Conservation (phyloP, 441 rosid genomes). For the Erodium texanum region DNA sequence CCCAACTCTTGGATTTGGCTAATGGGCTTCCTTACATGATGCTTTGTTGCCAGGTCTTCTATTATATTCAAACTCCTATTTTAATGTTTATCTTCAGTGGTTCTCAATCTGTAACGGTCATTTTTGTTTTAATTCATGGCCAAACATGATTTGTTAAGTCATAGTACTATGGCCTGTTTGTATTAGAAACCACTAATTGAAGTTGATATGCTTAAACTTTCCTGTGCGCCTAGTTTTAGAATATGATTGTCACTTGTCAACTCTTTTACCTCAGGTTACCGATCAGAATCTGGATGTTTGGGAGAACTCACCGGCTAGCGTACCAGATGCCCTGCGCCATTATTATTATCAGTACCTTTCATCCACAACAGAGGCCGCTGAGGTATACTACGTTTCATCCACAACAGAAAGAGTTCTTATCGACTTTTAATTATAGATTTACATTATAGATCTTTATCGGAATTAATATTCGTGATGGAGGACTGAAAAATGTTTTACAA, state of each 20-base stretch:
- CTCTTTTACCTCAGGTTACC: constrained; percentile 45
- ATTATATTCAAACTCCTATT: background rate
- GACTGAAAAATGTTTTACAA: no score
- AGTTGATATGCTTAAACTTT: constrained; percentile 7
- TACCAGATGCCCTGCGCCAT: constrained; percentile 88
- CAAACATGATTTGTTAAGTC: background rate
- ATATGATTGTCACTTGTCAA: constrained; percentile 13
- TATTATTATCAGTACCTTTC: constrained; percentile 95
- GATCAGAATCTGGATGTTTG: constrained; percentile 86
- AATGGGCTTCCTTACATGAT: background rate
- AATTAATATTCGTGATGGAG: no score
- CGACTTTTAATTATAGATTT: background rate
- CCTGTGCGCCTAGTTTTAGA: background rate
- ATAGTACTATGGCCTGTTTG: background rate
- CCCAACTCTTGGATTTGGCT: background rate
- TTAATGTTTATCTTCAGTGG: background rate
- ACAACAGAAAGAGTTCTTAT: background rate
- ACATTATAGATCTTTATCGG: no score
- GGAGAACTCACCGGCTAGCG: constrained; percentile 74
- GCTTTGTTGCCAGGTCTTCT: background rate
- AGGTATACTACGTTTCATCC: constrained; percentile 51
- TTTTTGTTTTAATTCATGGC: background rate
- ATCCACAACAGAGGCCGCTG: constrained; percentile 88
- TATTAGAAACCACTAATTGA: constrained; percentile 1
- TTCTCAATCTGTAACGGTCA: background rate